A percentile compares a stretch with the other conserved stretches of the same genome.
These are phyloP conservation scores for Exophiala sp. DNA, from an alignment of 2,329 filamentous ascomycete genomes.

Conservation along the genomic window DNA sequence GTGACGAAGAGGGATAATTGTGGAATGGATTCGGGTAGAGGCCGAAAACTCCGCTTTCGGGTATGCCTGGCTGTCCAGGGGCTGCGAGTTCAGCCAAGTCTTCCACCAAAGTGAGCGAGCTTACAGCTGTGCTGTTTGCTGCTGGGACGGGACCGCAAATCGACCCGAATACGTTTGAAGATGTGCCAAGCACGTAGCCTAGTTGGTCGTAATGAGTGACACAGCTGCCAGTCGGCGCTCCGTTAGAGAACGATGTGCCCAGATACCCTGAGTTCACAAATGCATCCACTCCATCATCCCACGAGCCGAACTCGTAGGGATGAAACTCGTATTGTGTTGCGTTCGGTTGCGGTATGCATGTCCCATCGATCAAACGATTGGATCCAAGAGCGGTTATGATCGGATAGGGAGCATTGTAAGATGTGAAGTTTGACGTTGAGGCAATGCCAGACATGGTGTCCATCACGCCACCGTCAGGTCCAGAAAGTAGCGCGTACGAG, in stretches of 20 bases:
- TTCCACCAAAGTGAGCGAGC: conserved; percentile 11
- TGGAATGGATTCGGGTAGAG: conserved; percentile 62
- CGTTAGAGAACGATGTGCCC: conserved; percentile 56
- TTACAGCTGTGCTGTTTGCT: conserved; percentile 7
- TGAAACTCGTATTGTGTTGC: neutral
- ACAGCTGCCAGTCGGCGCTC: conserved; percentile 31
- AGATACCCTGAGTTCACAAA: conserved; percentile 61
- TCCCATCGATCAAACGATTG: neutral
- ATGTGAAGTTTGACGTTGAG: conserved; percentile 39
- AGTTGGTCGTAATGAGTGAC: conserved; percentile 49
- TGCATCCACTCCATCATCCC: conserved; percentile 57
- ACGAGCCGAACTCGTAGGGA: conserved; percentile 61
- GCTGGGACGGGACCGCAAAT: conserved; percentile 29
- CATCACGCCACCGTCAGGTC: conserved; percentile 33
- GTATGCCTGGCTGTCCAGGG: conserved; percentile 29
- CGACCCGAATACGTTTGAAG: conserved; percentile 41
- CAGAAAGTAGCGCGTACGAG: conserved; percentile 40
- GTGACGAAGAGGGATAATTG: conserved; percentile 45
- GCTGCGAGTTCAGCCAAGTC: conserved; percentile 32
- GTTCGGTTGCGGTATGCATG: neutral
- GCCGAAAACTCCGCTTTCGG: conserved; percentile 42
- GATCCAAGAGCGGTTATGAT: conserved; percentile 41
- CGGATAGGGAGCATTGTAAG: conserved; percentile 41
- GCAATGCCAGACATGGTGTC: conserved; percentile 36
- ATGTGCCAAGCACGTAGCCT: conserved; percentile 47